Evolutionary conservation across 1,139 yeast genomes (phyloP).

Genomic region (Ogataea hybrid): DNA sequence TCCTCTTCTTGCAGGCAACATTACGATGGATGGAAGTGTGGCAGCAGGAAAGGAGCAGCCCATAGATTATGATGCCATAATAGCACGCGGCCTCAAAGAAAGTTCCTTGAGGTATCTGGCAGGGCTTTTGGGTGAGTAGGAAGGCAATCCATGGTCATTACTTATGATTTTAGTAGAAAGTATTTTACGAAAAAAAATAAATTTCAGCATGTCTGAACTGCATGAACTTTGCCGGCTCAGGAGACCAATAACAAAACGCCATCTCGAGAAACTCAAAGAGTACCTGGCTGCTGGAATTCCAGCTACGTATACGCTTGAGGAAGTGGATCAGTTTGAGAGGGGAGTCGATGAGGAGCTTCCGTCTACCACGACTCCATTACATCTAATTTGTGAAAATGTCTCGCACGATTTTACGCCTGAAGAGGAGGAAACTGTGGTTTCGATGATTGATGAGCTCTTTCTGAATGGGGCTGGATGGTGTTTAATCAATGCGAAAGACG

Average conservation of each 20-base stretch:
- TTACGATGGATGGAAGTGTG: constrained; percentile 5
- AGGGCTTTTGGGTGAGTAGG: constrained; percentile 14
- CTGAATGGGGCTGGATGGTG: constrained; percentile 95
- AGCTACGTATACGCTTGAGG: constrained; percentile 79
- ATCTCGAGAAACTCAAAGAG: constrained; percentile 43
- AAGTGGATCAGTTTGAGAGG: constrained; percentile 56
- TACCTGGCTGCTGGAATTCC: constrained; percentile 67
- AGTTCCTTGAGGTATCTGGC: constrained; percentile 30
- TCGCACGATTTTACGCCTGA: constrained; percentile 46
- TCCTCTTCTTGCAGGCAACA: constrained; percentile 23
- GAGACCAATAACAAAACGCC: constrained; percentile 52
- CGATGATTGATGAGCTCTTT: constrained; percentile 63
- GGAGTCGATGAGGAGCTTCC: constrained; percentile 40
- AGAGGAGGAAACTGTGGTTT: constrained; percentile 47
- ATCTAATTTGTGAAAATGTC: constrained; percentile 53
- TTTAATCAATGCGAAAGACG: constrained; percentile 58
- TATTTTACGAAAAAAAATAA: not conserved
- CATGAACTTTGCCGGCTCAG: constrained; percentile 65
- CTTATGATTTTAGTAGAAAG: not conserved
- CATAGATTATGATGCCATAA: constrained; percentile 24
- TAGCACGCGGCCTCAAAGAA: constrained; percentile 24
- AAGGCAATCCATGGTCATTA: not conserved
- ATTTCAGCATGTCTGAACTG: constrained; percentile 55
- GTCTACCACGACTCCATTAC: constrained; percentile 77
- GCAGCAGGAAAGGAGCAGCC: constrained; percentile 6